Base-by-base conservation (phyloP, 139 green algal species). In the Chlorella sp. region DNA sequence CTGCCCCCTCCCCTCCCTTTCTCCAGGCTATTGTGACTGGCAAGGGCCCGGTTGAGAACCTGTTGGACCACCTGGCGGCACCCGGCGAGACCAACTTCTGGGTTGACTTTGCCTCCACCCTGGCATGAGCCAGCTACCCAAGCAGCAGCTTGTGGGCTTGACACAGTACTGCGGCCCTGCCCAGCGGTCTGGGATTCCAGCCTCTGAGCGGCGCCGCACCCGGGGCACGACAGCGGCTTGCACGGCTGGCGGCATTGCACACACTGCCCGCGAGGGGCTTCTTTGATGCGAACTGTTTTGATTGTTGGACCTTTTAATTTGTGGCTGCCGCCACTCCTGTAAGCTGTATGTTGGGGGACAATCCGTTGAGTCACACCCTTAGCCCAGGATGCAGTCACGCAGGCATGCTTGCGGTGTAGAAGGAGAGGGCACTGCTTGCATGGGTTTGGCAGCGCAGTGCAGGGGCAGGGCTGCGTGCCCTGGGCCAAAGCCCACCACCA, bases 81-180 rank as follows among this genome's bases (percentile, higher is more conserved):
- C 96, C 96, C 87, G 34, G 30, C 40, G 93, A 83, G 71, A 93
- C 93, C 92, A 98, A 98, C 91, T 97, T 96, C 92, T 97, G 96
- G 81, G 93, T 95, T 93, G 68, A 88, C 81, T 86, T 60, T 32
- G 82, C 82, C 82, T 86, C 82, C 82, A 86, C 60, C 82, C 82
- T 86, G 60, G 82, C 82, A 34, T 86, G n/a, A 86, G 82, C 82
- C 79, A 12, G 1, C 57, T 19, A 60, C 53, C 36, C 76, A 16
- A 12, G 37, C 37, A 37, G 76, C 76, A 57, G 36, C 73, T 80
- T 80, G 73, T 57, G 48, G 48, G 48, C 48, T 57, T 57, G 48
- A 57, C 48, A 57, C 48, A 57, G 48, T 57, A 57, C 48, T 57
- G 48, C 48, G 26, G 24, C 21, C 26, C 24, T 34, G 68, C 21